Percentiles rank a stretch among this genome's conserved stretches.
Conservation (phyloP, 305 asterid genomes). For the Rubia peregrina region DNA sequence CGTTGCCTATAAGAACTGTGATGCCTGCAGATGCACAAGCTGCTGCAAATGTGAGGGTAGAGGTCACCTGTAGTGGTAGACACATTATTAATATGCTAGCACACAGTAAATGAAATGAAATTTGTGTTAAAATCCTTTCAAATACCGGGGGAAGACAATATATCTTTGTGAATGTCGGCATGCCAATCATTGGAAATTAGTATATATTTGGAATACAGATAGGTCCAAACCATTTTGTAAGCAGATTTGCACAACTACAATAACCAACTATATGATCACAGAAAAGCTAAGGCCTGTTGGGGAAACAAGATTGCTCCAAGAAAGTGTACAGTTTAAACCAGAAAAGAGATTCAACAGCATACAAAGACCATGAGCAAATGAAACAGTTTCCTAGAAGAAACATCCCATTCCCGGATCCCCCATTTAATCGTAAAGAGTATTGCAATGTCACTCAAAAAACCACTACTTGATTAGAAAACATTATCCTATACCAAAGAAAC, state of each 20-base stretch:
- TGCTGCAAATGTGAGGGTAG: conserved; percentile 39
- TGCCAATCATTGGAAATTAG: not conserved
- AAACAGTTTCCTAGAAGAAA: not conserved
- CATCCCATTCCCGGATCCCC: not conserved
- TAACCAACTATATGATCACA: not conserved
- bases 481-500: not conserved
- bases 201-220: not conserved
- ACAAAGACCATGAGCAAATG: not conserved
- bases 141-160: too few relatives aligned
- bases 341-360: not conserved
- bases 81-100: not conserved
- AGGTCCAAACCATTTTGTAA: not conserved
- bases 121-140: not conserved
- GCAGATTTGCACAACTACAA: not conserved
- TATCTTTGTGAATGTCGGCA: not conserved
- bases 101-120: not conserved
- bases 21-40: conserved; percentile 53
- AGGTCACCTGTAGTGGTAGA: not conserved
- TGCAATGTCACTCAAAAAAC: not conserved
- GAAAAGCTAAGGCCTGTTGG: not conserved
- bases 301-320: not conserved
- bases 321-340: not conserved
- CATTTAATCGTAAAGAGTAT: not conserved
- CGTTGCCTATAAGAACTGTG: conserved; percentile 46
- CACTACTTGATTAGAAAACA: not conserved